These are phyloP conservation scores for Dittrichia graveolens DNA, from an alignment of 129 eudicot species.

Conservation along the genomic window DNA sequence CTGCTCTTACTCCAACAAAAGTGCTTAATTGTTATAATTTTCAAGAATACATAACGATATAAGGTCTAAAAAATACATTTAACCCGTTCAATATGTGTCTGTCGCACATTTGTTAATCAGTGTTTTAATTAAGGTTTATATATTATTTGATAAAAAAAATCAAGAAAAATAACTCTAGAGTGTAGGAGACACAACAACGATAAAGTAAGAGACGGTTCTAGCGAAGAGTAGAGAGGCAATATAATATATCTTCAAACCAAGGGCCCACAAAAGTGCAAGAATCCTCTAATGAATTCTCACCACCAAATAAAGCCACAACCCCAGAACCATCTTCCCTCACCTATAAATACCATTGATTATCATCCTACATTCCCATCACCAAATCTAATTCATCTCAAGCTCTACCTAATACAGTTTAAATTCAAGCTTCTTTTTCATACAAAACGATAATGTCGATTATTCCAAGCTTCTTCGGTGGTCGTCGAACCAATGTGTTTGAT, in stretches of 20 bases:
- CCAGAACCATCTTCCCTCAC: constrained; percentile 38
- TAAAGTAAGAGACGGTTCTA: constrained; percentile 10
- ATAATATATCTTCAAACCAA: neutral
- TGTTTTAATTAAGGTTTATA: neutral
- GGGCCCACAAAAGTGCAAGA: constrained; percentile 31
- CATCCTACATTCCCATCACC: constrained; percentile 11
- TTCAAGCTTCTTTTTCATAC: neutral
- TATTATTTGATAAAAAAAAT: no score
- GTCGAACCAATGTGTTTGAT: constrained; percentile 43
- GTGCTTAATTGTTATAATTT: no score
- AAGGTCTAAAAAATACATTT: no score
- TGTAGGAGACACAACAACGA: neutral
- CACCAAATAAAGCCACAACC: neutral
- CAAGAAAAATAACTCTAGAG: neutral
- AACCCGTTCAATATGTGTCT: no score
- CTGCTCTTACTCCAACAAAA: no score
- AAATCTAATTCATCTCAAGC: neutral
- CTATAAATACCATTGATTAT: constrained; percentile 25
- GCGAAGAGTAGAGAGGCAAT: constrained; percentile 13
- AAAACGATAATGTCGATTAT: constrained; percentile 43
- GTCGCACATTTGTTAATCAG: neutral
- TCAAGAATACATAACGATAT: no score
- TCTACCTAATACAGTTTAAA: neutral
- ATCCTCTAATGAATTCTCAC: neutral
- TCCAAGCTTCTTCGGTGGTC: constrained; percentile 52